Percentiles rank a stretch among this genome's conserved stretches.
Conservation (phyloP, 2,329 filamentous ascomycete genomes). For the Nothomitra cinnamomea region DNA sequence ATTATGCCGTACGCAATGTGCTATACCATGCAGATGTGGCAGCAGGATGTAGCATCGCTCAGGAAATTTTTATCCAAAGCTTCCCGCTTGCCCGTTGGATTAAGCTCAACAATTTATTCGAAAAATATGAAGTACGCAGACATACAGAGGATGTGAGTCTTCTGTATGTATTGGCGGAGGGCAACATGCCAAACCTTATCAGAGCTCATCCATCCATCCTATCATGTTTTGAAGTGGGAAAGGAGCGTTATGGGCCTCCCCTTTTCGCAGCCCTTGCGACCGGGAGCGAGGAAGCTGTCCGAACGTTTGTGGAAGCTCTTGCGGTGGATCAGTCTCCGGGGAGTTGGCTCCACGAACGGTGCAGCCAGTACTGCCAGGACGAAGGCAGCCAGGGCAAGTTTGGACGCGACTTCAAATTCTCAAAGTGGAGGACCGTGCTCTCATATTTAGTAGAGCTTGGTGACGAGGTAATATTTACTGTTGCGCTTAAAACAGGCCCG, state of each 20-base stretch:
- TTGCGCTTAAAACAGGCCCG: constrained; percentile 12
- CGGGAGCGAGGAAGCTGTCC: constrained; percentile 15
- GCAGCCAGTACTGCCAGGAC: constrained; percentile 2
- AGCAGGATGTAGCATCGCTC: constrained; percentile 14
- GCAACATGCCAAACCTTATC: constrained; percentile 17
- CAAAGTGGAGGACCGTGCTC: constrained; percentile 11
- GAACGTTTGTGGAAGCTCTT: constrained; percentile 13
- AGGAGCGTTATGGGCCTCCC: constrained; percentile 19
- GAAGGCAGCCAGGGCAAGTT: background rate
- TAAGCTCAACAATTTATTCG: constrained; percentile 17
- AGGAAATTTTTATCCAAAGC: constrained; percentile 18
- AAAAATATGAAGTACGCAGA: constrained; percentile 13
- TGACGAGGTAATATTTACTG: constrained; percentile 11
- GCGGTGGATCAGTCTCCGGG: constrained; percentile 10
- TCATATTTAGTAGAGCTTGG: constrained; percentile 14
- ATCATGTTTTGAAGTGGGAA: constrained; percentile 13
- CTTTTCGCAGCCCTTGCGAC: constrained; percentile 22
- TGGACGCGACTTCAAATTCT: constrained; percentile 10
- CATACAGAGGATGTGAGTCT: constrained; percentile 15
- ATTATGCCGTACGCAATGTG: constrained; percentile 27
- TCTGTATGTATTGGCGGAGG: constrained; percentile 23
- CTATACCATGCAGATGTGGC: constrained; percentile 27
- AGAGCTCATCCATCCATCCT: constrained; percentile 12
- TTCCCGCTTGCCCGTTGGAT: constrained; percentile 19
- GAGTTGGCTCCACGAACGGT: constrained; percentile 5